These are phyloP conservation scores for Arthrobotrys sinensis DNA, from an alignment of 2,329 filamentous ascomycete species.

Conservation along the genomic window DNA sequence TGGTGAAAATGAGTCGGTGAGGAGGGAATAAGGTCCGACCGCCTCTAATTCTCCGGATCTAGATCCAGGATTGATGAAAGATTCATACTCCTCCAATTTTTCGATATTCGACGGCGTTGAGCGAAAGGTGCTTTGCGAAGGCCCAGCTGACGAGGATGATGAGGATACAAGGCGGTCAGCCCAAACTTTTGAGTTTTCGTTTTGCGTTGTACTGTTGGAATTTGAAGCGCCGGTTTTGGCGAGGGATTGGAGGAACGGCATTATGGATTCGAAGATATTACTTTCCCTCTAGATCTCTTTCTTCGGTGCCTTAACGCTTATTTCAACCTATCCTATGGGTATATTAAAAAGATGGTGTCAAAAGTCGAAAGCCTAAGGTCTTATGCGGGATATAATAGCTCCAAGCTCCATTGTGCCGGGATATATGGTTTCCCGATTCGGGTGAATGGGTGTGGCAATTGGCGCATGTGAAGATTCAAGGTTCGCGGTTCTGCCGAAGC, in stretches of 20 bases:
- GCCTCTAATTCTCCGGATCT: neutral
- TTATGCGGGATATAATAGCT: neutral
- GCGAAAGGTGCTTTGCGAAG: constrained; percentile 23
- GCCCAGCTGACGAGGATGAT: constrained; percentile 26
- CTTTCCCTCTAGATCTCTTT: too few species aligned
- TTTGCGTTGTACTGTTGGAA: constrained; percentile 59
- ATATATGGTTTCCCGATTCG: constrained; percentile 22
- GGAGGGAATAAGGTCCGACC: constrained; percentile 53
- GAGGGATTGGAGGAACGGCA: constrained; percentile 52
- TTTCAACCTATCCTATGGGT: too few species aligned
- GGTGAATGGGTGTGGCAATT: constrained; percentile 38
- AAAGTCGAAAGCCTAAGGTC: neutral
- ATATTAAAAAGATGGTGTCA: neutral
- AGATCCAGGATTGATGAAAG: constrained; percentile 11
- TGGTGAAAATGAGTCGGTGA: constrained; percentile 34
- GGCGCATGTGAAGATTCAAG: constrained; percentile 49
- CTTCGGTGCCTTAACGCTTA: too few species aligned
- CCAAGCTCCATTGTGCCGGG: constrained; percentile 20
- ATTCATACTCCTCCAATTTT: constrained; percentile 33
- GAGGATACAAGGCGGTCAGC: constrained; percentile 32
- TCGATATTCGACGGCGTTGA: constrained; percentile 1
- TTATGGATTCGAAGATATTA: too few species aligned
- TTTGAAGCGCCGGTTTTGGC: constrained; percentile 42
- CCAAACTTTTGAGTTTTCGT: constrained; percentile 43
- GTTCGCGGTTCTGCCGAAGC: constrained; percentile 55